Conservation (phyloP, 306 rosid genomes). For the Begonia masoniana region DNA sequence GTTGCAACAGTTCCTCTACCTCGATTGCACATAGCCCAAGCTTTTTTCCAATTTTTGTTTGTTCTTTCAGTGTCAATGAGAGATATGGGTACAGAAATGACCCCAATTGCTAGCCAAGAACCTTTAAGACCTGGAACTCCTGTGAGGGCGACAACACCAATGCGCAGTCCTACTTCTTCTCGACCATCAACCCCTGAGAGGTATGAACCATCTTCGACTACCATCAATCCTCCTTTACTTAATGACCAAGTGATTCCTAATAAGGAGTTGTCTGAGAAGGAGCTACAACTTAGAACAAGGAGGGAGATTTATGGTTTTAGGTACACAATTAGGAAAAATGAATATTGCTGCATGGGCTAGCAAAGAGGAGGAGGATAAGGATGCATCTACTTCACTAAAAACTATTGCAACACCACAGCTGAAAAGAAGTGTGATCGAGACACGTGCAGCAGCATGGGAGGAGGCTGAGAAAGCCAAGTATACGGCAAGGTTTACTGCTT, state of each 20-base stretch:
- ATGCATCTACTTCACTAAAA: constrained; percentile 69
- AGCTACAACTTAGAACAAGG: constrained; percentile 85
- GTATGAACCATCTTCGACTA: constrained; percentile 26
- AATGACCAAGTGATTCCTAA: constrained; percentile 24
- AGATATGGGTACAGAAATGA: constrained; percentile 99
- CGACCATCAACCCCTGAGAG: constrained; percentile 73
- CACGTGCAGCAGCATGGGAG: constrained; percentile 93
- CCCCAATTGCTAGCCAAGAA: constrained; percentile 96
- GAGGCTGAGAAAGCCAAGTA: constrained; percentile 90
- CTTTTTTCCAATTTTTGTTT: too few relatives aligned
- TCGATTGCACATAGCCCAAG: too few relatives aligned
- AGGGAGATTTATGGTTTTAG: constrained; percentile 84
- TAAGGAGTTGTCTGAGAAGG: constrained; percentile 69
- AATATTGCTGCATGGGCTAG: constrained; percentile 99
- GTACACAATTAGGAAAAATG: constrained; percentile 82
- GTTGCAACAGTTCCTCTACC: too few relatives aligned
- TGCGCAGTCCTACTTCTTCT: constrained; percentile 79
- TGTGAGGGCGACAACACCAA: constrained; percentile 85
- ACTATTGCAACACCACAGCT: constrained; percentile 26
- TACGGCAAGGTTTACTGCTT: constrained; percentile 56
- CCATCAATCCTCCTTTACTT: constrained; percentile 6
- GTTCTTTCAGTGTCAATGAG: constrained; percentile 99
- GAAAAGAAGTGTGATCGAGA: constrained; percentile 41
- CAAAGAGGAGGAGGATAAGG: constrained; percentile 83
- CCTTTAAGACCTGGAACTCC: constrained; percentile 97